These are phyloP conservation scores for Cetraspora pellucida DNA, from an alignment of 192 early-diverging fungal genomes.

Conservation along the genomic window DNA sequence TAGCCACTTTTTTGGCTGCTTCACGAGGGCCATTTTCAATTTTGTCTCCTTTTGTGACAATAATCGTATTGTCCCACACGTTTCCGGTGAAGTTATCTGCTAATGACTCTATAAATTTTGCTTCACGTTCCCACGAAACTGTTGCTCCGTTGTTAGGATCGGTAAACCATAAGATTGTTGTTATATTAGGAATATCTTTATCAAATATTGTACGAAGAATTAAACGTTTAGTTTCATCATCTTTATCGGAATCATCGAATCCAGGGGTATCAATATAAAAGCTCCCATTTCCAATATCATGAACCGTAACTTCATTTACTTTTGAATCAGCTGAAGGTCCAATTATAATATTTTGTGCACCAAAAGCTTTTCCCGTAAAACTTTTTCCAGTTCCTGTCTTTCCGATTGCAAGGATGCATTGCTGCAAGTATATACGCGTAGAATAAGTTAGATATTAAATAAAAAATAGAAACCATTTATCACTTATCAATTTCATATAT, in stretches of 20 bases:
- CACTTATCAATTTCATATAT: no score
- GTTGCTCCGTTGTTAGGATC: not conserved
- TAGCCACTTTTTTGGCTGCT: conserved; percentile 1
- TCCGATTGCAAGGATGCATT: conserved; percentile 29
- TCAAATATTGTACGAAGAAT: conserved; percentile 22
- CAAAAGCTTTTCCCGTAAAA: conserved; percentile 34
- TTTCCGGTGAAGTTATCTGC: conserved; percentile 17
- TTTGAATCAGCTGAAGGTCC: not conserved
- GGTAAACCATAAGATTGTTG: conserved; percentile 35
- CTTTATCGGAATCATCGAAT: conserved; percentile 26
- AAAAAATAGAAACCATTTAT: not conserved
- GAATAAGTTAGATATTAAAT: not conserved
- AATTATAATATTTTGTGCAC: conserved; percentile 8
- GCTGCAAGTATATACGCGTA: not conserved
- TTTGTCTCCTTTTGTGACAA: conserved; percentile 26
- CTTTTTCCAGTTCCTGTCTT: conserved; percentile 27
- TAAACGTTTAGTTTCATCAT: conserved; percentile 11
- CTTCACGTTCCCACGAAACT: conserved; percentile 14
- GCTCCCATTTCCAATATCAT: conserved; percentile 26
- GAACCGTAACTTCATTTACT: not conserved
- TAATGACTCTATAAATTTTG: conserved; percentile 28
- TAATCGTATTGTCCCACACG: conserved; percentile 35
- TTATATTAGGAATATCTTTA: not conserved
- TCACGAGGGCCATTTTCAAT: conserved; percentile 15
- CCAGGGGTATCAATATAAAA: conserved; percentile 37